Percentiles rank a stretch among this genome's conserved stretches.
Conservation (phyloP, 2,329 filamentous ascomycete species). For the Parastagonospora avenae region DNA sequence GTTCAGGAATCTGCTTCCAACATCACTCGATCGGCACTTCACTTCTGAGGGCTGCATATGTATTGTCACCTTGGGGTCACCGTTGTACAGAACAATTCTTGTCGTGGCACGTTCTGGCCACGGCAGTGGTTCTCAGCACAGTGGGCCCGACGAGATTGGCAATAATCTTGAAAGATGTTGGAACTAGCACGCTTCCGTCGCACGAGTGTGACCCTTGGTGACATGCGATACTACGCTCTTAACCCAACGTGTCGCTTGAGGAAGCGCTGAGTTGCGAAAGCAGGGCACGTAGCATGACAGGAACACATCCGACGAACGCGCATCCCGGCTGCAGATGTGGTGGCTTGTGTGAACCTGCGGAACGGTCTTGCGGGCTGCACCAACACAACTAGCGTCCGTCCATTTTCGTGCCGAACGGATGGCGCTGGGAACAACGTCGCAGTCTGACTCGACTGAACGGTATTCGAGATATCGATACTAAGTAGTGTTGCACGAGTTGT, state of each 20-base stretch:
- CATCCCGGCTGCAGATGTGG: background rate
- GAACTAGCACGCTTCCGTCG: constrained; percentile 4
- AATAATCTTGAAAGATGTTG: constrained; percentile 10
- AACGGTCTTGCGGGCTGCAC: constrained; percentile 2
- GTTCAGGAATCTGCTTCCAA: background rate
- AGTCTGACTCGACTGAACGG: background rate
- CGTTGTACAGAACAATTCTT: constrained; percentile 4
- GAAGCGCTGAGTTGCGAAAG: background rate
- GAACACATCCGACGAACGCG: background rate
- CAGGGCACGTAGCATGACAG: constrained; percentile 4
- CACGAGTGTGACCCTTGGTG: background rate
- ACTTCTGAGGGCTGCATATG: background rate
- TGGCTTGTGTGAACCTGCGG: background rate
- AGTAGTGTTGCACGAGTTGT: no score
- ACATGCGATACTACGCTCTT: background rate
- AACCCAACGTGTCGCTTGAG: background rate
- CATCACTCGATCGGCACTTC: background rate
- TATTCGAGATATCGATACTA: background rate
- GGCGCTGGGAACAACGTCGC: background rate
- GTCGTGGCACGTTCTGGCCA: constrained; percentile 4
- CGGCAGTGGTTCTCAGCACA: constrained; percentile 1
- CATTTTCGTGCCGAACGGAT: background rate
- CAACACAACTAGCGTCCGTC: background rate
- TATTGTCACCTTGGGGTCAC: background rate
- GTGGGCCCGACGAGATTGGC: constrained; percentile 19